phyloP scores from a whole-genome alignment of 2,329 filamentous ascomycete species.

The Aspergillus arachidicola region DNA sequence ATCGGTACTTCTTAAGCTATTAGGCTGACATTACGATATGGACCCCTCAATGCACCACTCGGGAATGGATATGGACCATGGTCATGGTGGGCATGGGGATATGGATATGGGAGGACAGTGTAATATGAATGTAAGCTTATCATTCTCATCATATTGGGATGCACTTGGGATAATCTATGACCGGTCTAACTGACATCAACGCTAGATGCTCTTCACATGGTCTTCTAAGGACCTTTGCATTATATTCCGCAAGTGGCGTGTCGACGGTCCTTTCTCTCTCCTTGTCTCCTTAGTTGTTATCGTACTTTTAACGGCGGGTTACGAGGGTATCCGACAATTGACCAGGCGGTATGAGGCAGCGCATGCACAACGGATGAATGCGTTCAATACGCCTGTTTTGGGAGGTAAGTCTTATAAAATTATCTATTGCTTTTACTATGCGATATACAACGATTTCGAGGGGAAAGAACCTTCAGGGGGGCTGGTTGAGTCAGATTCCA shows the following conservation, averaged over 20 bases:
- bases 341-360: slow-evolving; percentile 74
- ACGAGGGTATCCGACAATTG: slow-evolving; percentile 81
- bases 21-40: background rate
- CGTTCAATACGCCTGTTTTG: slow-evolving; percentile 39
- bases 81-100: slow-evolving; percentile 48
- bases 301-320: slow-evolving; percentile 82
- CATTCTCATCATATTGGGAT: background rate
- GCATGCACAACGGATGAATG: slow-evolving; percentile 53
- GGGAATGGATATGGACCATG: slow-evolving; percentile 47
- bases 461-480: background rate
- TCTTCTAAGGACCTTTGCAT: slow-evolving; percentile 92
- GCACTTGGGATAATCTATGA: background rate
- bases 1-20: background rate
- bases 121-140: slow-evolving; percentile 78
- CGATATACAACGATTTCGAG: slow-evolving; percentile 13
- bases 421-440: slow-evolving; percentile 16
- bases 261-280: slow-evolving; percentile 73
- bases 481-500: slow-evolving; percentile 16
- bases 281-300: slow-evolving; percentile 81
- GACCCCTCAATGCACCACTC: slow-evolving; percentile 38
- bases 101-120: slow-evolving; percentile 69
- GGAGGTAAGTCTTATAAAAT: slow-evolving; percentile 32
- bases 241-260: slow-evolving; percentile 88
- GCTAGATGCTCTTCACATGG: slow-evolving; percentile 97
- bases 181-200: slow-evolving; percentile 14